phyloP scores from a whole-genome alignment of 345 rosid genomes.

The Acer campestre region DNA sequence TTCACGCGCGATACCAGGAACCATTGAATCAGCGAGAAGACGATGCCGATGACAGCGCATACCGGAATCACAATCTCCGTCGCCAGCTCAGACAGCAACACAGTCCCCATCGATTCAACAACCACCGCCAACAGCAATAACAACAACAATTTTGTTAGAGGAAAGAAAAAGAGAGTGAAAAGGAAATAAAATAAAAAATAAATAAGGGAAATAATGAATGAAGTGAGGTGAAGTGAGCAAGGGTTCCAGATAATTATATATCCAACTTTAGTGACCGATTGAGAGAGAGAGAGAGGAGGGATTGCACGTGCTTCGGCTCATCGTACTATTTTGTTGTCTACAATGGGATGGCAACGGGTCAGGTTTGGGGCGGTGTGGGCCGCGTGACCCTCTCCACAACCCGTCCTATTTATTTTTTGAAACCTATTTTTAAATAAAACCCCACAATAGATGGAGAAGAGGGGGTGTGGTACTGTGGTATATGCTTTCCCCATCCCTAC shows the following conservation, averaged over 20 bases:
- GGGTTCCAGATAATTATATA: neutral
- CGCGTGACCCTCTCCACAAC: too few relatives aligned
- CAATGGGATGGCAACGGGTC: too few relatives aligned
- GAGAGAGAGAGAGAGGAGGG: neutral
- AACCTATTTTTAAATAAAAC: too few relatives aligned
- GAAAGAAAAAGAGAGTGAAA: neutral
- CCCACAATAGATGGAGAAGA: too few relatives aligned
- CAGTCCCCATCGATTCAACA: constrained; percentile 20
- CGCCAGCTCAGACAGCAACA: constrained; percentile 57
- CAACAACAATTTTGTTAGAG: too few relatives aligned
- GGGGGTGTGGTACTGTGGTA: too few relatives aligned
- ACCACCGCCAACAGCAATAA: too few relatives aligned
- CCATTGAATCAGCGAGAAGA: constrained; percentile 72
- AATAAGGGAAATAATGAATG: too few relatives aligned
- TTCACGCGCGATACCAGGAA: constrained; percentile 61
- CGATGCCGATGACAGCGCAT: constrained; percentile 74
- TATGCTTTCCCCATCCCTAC: too few relatives aligned
- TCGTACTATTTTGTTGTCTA: neutral
- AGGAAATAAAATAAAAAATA: neutral
- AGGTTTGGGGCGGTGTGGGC: too few relatives aligned
- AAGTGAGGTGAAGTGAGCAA: too few relatives aligned
- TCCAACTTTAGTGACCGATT: neutral
- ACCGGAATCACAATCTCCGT: constrained; percentile 66
- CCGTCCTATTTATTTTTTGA: too few relatives aligned
- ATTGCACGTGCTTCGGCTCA: neutral